phyloP scores from a whole-genome alignment of 176 grass and related monocot species.

The Triticum timopheevii region DNA sequence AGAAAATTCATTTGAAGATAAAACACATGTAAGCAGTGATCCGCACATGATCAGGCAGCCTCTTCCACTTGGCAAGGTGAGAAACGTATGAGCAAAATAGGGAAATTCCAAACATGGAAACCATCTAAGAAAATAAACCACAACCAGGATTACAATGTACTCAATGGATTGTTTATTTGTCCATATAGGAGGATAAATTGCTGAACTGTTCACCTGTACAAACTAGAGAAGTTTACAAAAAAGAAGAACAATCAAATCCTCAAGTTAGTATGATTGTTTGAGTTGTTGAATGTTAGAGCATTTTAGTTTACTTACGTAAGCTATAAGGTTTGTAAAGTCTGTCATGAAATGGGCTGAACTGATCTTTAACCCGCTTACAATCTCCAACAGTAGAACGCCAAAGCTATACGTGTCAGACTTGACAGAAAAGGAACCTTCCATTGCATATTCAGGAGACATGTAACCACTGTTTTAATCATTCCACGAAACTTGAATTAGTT shows the following conservation, averaged over 20 bases:
- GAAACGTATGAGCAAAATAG: neutral
- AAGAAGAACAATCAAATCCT: conserved; percentile 16
- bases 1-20: neutral
- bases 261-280: neutral
- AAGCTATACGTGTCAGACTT: conserved; percentile 65
- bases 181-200: neutral
- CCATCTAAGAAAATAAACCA: neutral
- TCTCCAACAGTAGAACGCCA: conserved; percentile 52
- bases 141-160: neutral
- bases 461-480: conserved; percentile 39
- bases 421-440: conserved; percentile 39
- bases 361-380: conserved; percentile 44
- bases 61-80: conserved; percentile 9
- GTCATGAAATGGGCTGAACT: neutral
- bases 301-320: conserved; percentile 23
- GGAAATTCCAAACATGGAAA: neutral
- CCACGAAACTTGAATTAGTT: neutral
- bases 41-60: neutral
- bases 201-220: neutral
- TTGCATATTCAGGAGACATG: conserved; percentile 58
- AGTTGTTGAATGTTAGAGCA: neutral
- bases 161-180: neutral
- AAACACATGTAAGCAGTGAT: neutral
- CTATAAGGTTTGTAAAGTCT: neutral
- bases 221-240: neutral